Conservation (phyloP, 1,284 basidiomycete genomes). For the Cryptococcus hybrid region DNA sequence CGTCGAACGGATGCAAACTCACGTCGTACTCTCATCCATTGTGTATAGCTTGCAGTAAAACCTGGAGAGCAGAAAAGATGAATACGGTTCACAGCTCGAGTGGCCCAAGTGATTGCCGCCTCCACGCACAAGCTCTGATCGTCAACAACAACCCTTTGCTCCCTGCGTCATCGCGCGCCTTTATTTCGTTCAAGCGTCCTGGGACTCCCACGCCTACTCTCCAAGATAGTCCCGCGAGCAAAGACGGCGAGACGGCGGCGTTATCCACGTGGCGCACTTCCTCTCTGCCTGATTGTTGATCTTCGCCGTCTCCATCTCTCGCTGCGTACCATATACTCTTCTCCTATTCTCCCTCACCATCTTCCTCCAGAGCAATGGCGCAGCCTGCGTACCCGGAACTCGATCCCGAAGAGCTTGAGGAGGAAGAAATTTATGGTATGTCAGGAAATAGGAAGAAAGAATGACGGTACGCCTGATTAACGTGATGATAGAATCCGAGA, state of each 20-base stretch:
- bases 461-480: slow-evolving; percentile 1
- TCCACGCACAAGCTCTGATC: background rate
- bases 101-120: background rate
- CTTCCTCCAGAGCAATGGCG: slow-evolving; percentile 1
- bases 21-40: slow-evolving; percentile 54
- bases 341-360: too few relatives aligned
- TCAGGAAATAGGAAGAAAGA: background rate
- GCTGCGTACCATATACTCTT: too few relatives aligned
- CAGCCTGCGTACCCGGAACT: slow-evolving; percentile 19
- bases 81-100: background rate
- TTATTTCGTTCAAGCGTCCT: too few relatives aligned
- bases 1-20: slow-evolving; percentile 14
- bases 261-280: too few relatives aligned
- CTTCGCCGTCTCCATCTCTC: too few relatives aligned
- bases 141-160: too few relatives aligned
- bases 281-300: too few relatives aligned
- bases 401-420: slow-evolving; percentile 38
- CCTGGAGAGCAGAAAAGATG: background rate
- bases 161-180: too few relatives aligned
- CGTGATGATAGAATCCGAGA: slow-evolving; percentile 41
- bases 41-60: too few relatives aligned
- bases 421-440: slow-evolving; percentile 41
- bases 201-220: too few relatives aligned
- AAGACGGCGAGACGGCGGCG: too few relatives aligned
- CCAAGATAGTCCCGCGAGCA: too few relatives aligned